Base-by-base conservation (phyloP, 306 rosid species). In the Glycine soja region DNA sequence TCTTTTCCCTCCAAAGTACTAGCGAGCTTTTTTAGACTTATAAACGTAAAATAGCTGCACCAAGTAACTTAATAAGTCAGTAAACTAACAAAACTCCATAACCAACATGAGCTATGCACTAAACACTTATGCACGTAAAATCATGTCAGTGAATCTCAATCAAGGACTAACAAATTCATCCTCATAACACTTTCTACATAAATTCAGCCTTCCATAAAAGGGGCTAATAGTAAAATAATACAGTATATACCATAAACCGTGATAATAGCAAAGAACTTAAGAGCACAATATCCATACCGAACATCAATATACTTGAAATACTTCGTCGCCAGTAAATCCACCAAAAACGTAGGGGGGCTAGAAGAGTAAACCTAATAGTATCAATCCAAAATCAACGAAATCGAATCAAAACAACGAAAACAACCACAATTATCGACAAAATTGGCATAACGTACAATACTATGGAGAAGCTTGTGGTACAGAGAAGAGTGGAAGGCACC, bases 31-130 rank as follows among this genome's bases (percentile, higher is more conserved):
- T 88, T 93, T 73, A 95, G 65, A 83, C 98, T 89, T 82, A 91
- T 89, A 86, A 84, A 90, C 14, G 98, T 93, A 90, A 91, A 95
- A 78, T 93, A 95, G 58, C 99, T 93, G 91, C 80, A 75, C 32
- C 66, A 86, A 80, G 75, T 45, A 85, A 62, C 75, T 75, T 16
- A 34, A 34, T 10, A 54, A 45, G 66, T 81, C 64, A 81, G 74
- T 32, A 65, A 47, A 47, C 54, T 50, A 36, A 40, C 46, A 48
- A 79, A 78, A 75, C 65, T 81, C 34, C 38, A 11, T 36, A 82
- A 32, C 45, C 18, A 48, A 30, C 62, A 24, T 40, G 15, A 75
- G 38, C 18, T 16, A 70, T 48, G 64, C 13, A 64, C 52, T 79
- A 56, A 48, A 61, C 10, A 62, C 42, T 45, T 5, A 12, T 62